Evolutionary conservation across 2,329 filamentous ascomycete species (phyloP), one percentile per base, ranked within the genome.

Genomic region (Pseudogymnoascus sp.): DNA sequence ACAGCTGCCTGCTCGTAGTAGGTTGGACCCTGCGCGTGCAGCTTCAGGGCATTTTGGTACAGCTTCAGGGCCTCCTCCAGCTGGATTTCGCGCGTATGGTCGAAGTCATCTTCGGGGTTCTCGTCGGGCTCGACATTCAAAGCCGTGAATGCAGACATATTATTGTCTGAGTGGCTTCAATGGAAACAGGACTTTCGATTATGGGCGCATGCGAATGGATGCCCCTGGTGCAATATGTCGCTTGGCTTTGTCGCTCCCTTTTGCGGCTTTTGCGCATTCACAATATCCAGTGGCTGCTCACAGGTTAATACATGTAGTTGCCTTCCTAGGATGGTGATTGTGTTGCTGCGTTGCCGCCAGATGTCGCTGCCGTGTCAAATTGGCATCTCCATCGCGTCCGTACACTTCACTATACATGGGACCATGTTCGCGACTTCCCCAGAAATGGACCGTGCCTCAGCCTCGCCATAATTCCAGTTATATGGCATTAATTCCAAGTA

Each of bases 81-180:
- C 70, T 96, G 92, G 60, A 99, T 86, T 74, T 97, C 93, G 73
- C 93, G 94, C 35, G 92, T 96, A 69, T 94, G 92, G 73, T 99
- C 94, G 70, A 96, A 79, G 75, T 97, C 92, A 69, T 96, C 90
- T 71, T 96, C 92, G 66, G 88, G 79, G 62, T 90, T 90, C 71
- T 95, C 90, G 76, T 97, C 94, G 8, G 90, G 89, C 75, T 97
- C 92, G 75, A 97, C 84, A 73, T 99, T 99, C 74, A 97, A 86
- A 60, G 93, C 90, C 70, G 88, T 85, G 77, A 95, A 97, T 69
- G 84, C 81, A n/a, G 70, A 67, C 70, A 59, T 59, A 8, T 17
- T 54, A 29, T 4, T 33, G 47, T 33, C n/a, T 33, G 15, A 5
- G 47, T 54, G 15, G n/a, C 15, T 17, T 54, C 47, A 33, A 54